Base-by-base conservation (phyloP, 2,329 filamentous ascomycete species). In the Epichloe coenophiala region DNA sequence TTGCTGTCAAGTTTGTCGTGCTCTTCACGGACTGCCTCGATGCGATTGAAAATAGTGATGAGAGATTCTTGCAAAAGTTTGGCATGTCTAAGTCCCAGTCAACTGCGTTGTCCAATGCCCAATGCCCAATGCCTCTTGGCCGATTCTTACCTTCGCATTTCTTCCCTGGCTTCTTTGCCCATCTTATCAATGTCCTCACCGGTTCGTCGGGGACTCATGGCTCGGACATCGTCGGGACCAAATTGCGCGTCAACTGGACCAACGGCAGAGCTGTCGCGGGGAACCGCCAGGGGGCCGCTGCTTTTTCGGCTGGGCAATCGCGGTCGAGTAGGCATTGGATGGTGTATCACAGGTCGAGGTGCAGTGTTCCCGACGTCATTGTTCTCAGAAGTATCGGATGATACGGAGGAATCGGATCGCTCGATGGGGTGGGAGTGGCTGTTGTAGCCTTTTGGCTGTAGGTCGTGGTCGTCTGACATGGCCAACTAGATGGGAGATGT, bases 1-100 rank as follows among this genome's bases (percentile, higher is more conserved):
- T 96, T 90, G 66, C 79, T 93, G 68, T 97, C 90, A 50, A 98
- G 81, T 69, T 95, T 96, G 70, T 96, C 88, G 64, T 98, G 90
- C 64, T 97, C 91, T 59, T 86, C 84, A 67, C 89, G 88, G 56
- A 97, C 90, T 33, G 88, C 87, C 63, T 98, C 93, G 65, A 97
- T 94, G 48, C 89, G 86, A 68, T 95, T 88, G 57, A 95, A 88
- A 42, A 97, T 85, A 55, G 85, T 87, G 54, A 94, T 76, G 36
- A 98, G 80, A 31, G 88, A 95, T 49, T 89, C 87, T 68, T 98
- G 93, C 31, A 97, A 74, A 45, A 81, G 80, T 66, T 88, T 88
- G 53, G 91, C 90, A 70, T 96, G 89, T 65, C 90, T 95, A 61
- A 15, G 17, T 39, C 33, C 9, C 5, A 21, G 35, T 45, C 36